Evolutionary conservation across 179 eudicot species (phyloP), one percentile per base, ranked within the genome.

Genomic region (Amaranthus tricolor): DNA sequence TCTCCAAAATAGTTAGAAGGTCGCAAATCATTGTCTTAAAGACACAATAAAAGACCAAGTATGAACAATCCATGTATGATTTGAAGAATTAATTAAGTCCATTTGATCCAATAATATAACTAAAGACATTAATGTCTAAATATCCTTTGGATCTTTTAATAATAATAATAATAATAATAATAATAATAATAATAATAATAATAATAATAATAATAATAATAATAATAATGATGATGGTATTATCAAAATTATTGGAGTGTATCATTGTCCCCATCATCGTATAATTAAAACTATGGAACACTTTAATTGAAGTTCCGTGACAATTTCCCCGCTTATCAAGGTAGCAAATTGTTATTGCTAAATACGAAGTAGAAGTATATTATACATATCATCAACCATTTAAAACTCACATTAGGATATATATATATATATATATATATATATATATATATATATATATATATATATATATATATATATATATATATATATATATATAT

Each of bases 221-320:
- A 5, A 44, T 6, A 13, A 19, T 5, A 49, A 68, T 50, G 58
- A 16, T 24, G 1, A 45, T 68, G 52, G 47, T 17, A 13, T 68
- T 24, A 55, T 49, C 56, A 70, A 70, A 55, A 63, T 55, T 21
- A 71, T 71, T 50, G 20, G 61, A 45, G 67, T 68, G 66, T 24
- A 78, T 79, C 78, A 63, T 62, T 79, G 82, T 79, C 82, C 40
- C 64, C 55, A 54, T 50, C 69, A 60, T 70, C 19, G 49, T 19
- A 62, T 62, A n/a, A 56, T 3, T 45, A 62, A 61, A 43, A 50
- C 54, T 19, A 69, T 69, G 44, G 17, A 24, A 52, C 68, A 67
- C 69, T 68, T 59, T 60, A 70, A 74, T 62, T 74, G n/a, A 47
- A 40, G 43, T 50, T 55, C 70, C 52, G 58, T 70, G 67, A 60